phyloP scores from a whole-genome alignment of 148 eudicot species.

The Arctostaphylos glauca region DNA sequence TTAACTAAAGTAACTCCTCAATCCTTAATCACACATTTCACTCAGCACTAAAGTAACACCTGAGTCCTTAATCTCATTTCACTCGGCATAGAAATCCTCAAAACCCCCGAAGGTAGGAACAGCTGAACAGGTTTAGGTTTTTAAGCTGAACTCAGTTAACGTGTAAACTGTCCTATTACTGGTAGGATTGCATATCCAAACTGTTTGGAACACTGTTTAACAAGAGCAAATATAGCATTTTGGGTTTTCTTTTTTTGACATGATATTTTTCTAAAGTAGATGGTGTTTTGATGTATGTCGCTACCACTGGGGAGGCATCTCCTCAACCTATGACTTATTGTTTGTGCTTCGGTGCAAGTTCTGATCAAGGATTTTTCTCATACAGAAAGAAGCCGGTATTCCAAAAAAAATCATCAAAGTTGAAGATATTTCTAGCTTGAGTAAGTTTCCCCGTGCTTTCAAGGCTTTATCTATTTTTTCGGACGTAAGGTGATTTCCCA shows the following conservation, averaged over 20 bases:
- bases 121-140: background rate
- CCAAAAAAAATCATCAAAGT: slow-evolving; percentile 67
- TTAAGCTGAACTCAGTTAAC: background rate
- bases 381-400: slow-evolving; percentile 83
- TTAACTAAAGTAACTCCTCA: background rate
- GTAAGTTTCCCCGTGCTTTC: slow-evolving; percentile 44
- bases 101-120: background rate
- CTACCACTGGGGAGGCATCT: background rate
- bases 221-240: background rate
- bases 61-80: background rate
- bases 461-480: background rate
- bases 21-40: background rate
- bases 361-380: slow-evolving; percentile 17
- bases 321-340: background rate
- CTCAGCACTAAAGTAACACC: background rate
- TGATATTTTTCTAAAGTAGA: background rate
- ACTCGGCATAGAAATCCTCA: background rate
- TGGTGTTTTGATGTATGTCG: background rate
- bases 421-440: slow-evolving; percentile 88
- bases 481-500: background rate
- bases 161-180: background rate
- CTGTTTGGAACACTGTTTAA: background rate
- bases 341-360: background rate
- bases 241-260: background rate
- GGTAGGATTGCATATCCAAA: background rate